Base-by-base conservation (phyloP, 2,329 filamentous ascomycete species). In the Fusarium bactridioides region DNA sequence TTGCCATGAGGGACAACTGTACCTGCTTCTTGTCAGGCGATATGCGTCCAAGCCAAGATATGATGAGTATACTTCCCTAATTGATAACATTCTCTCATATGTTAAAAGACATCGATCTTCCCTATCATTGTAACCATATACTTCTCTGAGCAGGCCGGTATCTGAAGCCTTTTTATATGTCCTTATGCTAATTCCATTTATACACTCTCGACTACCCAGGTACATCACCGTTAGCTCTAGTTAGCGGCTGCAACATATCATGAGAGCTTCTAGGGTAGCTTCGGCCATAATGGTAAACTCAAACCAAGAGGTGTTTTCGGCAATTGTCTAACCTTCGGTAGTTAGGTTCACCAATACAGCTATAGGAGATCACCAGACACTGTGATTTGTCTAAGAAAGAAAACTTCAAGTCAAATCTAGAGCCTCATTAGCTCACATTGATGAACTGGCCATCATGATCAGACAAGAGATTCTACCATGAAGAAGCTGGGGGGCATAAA, bases 1-100 rank as follows among this genome's bases (percentile, higher is more conserved):
- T 73, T 72, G 70, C 66, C 62, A 60, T 50, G 70, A 61, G 56
- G 47, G 47, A 41, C 16, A 47, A 21, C 12, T 37, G 51, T 62
- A 62, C 65, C 67, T 62, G 62, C 57, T 64, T 64, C 37, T 55
- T 44, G 37, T 53, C 35, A 27, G 27, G 10, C 33, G 13, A 68
- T 25, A 44, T 38, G 48, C 48, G 55, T 48, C 25, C 23, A 54
- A 35, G 21, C 29, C 29, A 43, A 29, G 59, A 58, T 40, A 40
- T 31, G 27, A 29, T 40, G 18, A 23, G 11, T 55, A 29, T 41
- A n/a, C 37, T 27, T 23, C 12, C 15, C 25, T 35, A 35, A 55
- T 12, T 27, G 15, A 31, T 31, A 27, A n/a, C 19, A 25, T n/a
- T 38, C 19, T 53, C 23, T 27, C 23, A 50, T 12, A 12, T 25